A percentile compares a stretch with the other conserved stretches of the same genome.
Evolutionary conservation across 139 green algal species (phyloP).

Genomic region (Eudorina sp.): DNA sequence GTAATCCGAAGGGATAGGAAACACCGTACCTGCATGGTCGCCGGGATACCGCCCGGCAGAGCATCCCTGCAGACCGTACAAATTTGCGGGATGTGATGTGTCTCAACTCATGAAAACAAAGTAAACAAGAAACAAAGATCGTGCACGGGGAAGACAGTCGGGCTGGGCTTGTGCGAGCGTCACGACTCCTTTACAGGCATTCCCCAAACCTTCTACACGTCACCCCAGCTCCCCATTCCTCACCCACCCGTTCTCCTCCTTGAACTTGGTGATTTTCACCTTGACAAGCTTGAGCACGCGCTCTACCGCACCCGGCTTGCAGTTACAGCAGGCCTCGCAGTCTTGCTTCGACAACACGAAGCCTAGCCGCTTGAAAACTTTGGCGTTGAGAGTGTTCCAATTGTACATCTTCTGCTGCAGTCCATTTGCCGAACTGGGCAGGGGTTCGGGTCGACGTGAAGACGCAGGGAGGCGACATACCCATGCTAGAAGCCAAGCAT

Average conservation of each 20-base stretch:
- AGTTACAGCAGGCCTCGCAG: conserved; percentile 73
- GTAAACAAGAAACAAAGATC: too few species aligned
- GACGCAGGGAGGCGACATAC: neutral
- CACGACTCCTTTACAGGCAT: too few species aligned
- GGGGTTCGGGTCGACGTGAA: neutral
- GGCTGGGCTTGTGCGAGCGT: too few species aligned
- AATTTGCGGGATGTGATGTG: too few species aligned
- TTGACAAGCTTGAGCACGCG: conserved; percentile 87
- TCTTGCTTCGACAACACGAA: conserved; percentile 76
- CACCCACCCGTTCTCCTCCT: conserved; percentile 51
- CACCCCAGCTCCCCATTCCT: neutral
- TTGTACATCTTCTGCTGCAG: conserved; percentile 95
- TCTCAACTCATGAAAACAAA: too few species aligned
- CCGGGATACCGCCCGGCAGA: neutral
- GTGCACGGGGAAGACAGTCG: too few species aligned
- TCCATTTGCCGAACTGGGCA: conserved; percentile 80
- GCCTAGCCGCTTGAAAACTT: conserved; percentile 87
- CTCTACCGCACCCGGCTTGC: conserved; percentile 82
- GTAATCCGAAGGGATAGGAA: too few species aligned
- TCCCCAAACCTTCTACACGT: neutral
- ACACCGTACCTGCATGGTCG: conserved; percentile 7
- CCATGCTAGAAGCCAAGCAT: neutral
- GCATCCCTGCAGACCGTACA: neutral
- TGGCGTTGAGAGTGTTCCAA: conserved; percentile 94
- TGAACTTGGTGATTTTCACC: conserved; percentile 72